Percentiles rank a stretch among this genome's conserved stretches.
Evolutionary conservation across 1,284 basidiomycete genomes (phyloP).

Genomic region (Tetrapyrgos nigripes): DNA sequence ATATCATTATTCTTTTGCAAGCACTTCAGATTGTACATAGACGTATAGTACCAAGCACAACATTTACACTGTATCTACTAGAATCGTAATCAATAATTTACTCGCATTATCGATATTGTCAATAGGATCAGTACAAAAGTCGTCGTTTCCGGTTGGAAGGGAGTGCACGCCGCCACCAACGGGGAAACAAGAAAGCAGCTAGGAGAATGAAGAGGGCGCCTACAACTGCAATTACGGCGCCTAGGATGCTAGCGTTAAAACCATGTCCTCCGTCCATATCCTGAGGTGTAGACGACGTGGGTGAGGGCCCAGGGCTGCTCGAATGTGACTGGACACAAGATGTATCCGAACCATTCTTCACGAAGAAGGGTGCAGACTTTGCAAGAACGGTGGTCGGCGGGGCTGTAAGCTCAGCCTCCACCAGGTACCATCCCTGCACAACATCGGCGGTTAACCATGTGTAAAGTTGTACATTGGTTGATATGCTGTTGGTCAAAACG

Average conservation of each 20-base stretch:
- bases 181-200: background rate
- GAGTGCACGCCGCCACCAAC: constrained; percentile 9
- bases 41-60: constrained; percentile 12
- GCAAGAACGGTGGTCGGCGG: constrained; percentile 25
- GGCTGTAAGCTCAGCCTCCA: constrained; percentile 28
- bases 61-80: constrained; percentile 16
- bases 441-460: constrained; percentile 45
- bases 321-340: constrained; percentile 38
- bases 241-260: background rate
- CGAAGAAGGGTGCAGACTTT: constrained; percentile 38
- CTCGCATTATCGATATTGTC: too few species aligned
- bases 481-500: constrained; percentile 5
- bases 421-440: constrained; percentile 49
- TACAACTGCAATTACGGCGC: background rate
- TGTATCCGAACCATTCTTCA: constrained; percentile 43
- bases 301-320: background rate
- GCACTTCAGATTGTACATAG: constrained; percentile 6
- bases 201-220: background rate
- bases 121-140: background rate
- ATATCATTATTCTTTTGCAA: constrained; percentile 30
- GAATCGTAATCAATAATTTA: constrained; percentile 4
- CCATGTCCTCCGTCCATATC: too few species aligned
- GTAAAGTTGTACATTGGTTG: constrained; percentile 18
- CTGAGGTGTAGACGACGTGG: background rate
- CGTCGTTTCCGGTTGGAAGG: constrained; percentile 3